Evolutionary conservation across 1,139 yeast species (phyloP).

Genomic region (Candida sp.): DNA sequence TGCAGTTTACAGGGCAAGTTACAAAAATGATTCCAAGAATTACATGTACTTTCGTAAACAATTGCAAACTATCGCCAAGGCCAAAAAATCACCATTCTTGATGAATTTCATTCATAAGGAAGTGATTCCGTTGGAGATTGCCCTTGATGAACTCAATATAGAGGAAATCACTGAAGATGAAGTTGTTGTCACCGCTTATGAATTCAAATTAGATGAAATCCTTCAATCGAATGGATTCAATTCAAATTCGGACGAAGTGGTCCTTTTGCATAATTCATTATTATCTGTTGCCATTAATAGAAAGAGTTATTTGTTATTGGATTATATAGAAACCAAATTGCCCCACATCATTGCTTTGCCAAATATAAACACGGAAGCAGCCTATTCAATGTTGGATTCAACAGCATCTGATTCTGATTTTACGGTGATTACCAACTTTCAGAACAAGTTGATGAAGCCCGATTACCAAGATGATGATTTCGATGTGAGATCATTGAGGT

Average conservation of each 20-base stretch:
- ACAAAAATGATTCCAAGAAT: conserved; percentile 31
- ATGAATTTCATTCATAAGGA: conserved; percentile 48
- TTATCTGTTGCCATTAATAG: conserved; percentile 41
- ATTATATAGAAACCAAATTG: conserved; percentile 43
- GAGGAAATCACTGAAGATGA: conserved; percentile 73
- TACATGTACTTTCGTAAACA: conserved; percentile 31
- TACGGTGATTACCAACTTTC: conserved; percentile 54
- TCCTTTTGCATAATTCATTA: conserved; percentile 28
- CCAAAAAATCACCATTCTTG: conserved; percentile 43
- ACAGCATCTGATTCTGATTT: conserved; percentile 45
- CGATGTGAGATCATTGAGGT: conserved; percentile 49
- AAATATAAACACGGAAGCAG: conserved; percentile 20
- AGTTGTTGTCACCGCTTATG: conserved; percentile 67
- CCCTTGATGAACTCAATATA: conserved; percentile 61
- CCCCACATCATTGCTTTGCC: conserved; percentile 26
- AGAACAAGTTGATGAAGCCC: conserved; percentile 24
- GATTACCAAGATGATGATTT: conserved; percentile 8
- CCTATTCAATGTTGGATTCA: conserved; percentile 43
- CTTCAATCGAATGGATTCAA: conserved; percentile 57
- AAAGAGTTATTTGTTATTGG: conserved; percentile 39
- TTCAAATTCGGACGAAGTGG: conserved; percentile 37
- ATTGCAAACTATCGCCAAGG: conserved; percentile 42
- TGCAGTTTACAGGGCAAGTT: conserved; percentile 43
- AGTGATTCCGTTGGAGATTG: conserved; percentile 50
- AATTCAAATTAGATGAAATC: conserved; percentile 61